A percentile compares a stretch with the other conserved stretches of the same genome.
These are phyloP conservation scores for Mycena capillaripes DNA, from an alignment of 768 basidiomycete genomes.

Conservation along the genomic window DNA sequence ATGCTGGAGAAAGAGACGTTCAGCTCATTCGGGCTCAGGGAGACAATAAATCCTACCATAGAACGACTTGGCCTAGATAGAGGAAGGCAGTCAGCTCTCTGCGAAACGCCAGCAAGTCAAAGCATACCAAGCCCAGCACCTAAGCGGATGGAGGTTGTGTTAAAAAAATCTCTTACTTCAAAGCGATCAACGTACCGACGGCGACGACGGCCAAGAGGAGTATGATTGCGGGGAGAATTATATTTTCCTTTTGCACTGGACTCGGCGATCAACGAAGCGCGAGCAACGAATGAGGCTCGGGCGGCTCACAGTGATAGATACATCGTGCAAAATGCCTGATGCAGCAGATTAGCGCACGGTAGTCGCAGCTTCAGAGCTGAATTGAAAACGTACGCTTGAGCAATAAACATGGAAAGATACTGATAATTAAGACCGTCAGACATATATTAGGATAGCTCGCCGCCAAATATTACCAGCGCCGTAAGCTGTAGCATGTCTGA, in stretches of 20 bases:
- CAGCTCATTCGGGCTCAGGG: not conserved
- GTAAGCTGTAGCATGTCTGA: slow-evolving; percentile 13
- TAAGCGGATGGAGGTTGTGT: not conserved
- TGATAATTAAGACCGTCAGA: not conserved
- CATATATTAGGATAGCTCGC: too few species aligned
- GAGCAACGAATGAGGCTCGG: not conserved
- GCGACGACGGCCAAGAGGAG: not conserved
- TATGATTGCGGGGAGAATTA: slow-evolving; percentile 9
- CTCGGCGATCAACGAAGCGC: not conserved
- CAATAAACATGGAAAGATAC: slow-evolving; percentile 19
- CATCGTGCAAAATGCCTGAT: slow-evolving; percentile 22
- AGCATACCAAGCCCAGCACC: not conserved
- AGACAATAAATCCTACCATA: not conserved
- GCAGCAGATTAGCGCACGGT: too few species aligned
- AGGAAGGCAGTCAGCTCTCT: not conserved
- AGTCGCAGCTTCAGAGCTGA: not conserved
- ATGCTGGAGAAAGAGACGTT: not conserved
- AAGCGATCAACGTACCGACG: not conserved
- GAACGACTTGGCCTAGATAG: not conserved
- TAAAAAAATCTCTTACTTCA: not conserved
- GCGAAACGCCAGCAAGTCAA: not conserved
- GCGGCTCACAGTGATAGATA: slow-evolving; percentile 15
- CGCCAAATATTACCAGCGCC: not conserved
- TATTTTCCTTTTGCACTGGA: slow-evolving; percentile 12
- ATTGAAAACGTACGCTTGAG: slow-evolving; percentile 14